Evolutionary conservation across 2,329 filamentous ascomycete species (phyloP).

Genomic region (Claviceps humidiphila): DNA sequence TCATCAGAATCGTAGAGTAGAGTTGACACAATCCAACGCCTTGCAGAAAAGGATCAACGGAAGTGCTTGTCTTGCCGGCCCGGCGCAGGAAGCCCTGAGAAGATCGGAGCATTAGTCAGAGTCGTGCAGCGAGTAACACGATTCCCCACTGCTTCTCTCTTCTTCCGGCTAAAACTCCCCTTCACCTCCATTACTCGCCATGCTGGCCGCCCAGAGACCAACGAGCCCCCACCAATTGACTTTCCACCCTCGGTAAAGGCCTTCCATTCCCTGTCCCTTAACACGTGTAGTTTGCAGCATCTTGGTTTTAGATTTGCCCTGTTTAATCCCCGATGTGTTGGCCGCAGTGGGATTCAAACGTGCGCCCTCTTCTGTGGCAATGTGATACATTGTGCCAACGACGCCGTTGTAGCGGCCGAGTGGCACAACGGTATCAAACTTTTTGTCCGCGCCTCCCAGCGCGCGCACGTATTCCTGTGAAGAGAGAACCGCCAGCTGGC

Average conservation of each 20-base stretch:
- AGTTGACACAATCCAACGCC: constrained; percentile 4
- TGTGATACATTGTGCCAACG: constrained; percentile 80
- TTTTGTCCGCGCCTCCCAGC: constrained; percentile 26
- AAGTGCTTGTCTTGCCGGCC: not conserved
- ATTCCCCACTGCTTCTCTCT: not conserved
- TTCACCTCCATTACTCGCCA: constrained; percentile 47
- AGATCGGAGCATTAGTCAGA: not conserved
- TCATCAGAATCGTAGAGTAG: constrained; percentile 13
- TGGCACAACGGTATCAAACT: constrained; percentile 62
- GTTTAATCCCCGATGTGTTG: constrained; percentile 17
- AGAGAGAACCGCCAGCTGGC: constrained; percentile 63
- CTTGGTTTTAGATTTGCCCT: constrained; percentile 19
- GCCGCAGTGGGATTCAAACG: constrained; percentile 27
- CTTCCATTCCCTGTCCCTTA: constrained; percentile 54
- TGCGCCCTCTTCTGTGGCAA: constrained; percentile 70
- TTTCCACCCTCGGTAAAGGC: constrained; percentile 62
- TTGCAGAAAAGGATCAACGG: constrained; percentile 1
- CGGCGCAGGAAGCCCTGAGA: not conserved
- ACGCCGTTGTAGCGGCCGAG: constrained; percentile 74
- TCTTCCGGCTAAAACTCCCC: constrained; percentile 37
- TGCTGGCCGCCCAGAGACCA: constrained; percentile 58
- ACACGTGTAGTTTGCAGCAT: constrained; percentile 23
- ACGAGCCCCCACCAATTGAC: constrained; percentile 67
- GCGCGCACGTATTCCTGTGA: constrained; percentile 38
- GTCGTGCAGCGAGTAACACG: constrained; percentile 7